Base-by-base conservation (phyloP, 768 basidiomycete species). In the Pluteus cervinus region DNA sequence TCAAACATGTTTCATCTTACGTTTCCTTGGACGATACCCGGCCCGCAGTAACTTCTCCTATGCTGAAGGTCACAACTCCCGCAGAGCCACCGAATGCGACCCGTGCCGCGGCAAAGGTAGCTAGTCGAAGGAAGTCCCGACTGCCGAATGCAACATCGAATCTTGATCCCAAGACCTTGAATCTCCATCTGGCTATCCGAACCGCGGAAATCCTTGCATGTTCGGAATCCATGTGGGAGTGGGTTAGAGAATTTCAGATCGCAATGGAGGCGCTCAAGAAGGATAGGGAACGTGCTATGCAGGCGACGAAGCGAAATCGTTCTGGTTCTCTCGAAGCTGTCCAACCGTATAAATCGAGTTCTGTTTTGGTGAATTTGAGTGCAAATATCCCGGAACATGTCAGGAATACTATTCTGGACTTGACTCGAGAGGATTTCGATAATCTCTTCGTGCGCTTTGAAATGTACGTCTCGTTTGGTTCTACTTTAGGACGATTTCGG, bases 151-250 rank as follows among this genome's bases (percentile, higher is more conserved):
- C 60, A 29, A 66, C 59, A 6, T 55, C 81, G 45, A 60, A 70
- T 28, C 60, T 82, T 22, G 83, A 86, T 54, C 43, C 76, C 33
- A 64, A 69, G 38, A 66, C 71, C 6, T 56, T 84, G 31, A 79
- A 81, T 49, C 54, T 84, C 41, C 81, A 82, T 55, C 63, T 87
- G n/a, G 61, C 70, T 12, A 40, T 76, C 45, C 68, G 80, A 10
- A 71, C 72, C 7, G 66, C 71, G 40, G 84, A 83, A 52, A 66
- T 86, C n/a, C 46, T 85, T 10, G 81, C 69, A 6, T 86, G 82
- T 48, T 66, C 76, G 0, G 85, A 86, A 56, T 66, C 76, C 21
- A 86, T 86, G 82, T 87, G 85, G 85, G 81, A 82, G 38, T 86
- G 77, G 74, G 70, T 86, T 3, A 50, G 61, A 15, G 69, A 69